Evolutionary conservation across 2,329 filamentous ascomycete species (phyloP).

Genomic region (Fusarium robinianum): DNA sequence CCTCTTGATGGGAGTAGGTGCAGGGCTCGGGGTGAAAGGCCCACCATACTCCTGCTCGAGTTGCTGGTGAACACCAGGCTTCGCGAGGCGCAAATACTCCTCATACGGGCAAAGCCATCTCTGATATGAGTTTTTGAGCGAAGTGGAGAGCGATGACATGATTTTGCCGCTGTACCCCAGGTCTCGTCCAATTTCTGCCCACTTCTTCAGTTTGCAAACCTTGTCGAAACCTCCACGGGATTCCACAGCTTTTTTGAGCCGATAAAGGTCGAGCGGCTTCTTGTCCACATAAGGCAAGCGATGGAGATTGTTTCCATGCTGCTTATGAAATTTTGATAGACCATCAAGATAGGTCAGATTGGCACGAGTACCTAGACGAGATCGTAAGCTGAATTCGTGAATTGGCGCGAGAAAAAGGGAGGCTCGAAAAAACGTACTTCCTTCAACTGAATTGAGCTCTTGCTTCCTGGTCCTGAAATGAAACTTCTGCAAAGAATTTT

Average conservation of each 20-base stretch:
- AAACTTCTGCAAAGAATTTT: constrained; percentile 70
- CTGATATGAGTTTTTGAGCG: constrained; percentile 96
- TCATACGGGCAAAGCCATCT: constrained; percentile 97
- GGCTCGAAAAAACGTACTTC: constrained; percentile 68
- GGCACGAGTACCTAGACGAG: constrained; percentile 81
- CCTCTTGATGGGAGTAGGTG: constrained; percentile 71
- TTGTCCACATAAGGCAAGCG: constrained; percentile 97
- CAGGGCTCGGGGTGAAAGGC: constrained; percentile 77
- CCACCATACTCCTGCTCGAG: constrained; percentile 92
- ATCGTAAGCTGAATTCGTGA: constrained; percentile 40
- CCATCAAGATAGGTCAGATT: constrained; percentile 97
- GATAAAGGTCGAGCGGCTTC: constrained; percentile 92
- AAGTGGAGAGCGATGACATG: constrained; percentile 97
- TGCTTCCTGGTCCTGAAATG: constrained; percentile 96
- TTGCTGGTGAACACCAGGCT: constrained; percentile 95
- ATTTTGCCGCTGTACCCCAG: constrained; percentile 98
- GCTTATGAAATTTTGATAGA: constrained; percentile 93
- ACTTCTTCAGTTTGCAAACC: constrained; percentile 97
- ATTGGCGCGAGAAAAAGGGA: constrained; percentile 3
- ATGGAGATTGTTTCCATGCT: constrained; percentile 91
- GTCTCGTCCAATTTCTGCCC: constrained; percentile 97
- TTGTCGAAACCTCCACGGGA: constrained; percentile 92
- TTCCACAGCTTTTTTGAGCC: constrained; percentile 95
- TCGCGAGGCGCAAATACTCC: constrained; percentile 87
- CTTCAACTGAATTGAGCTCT: constrained; percentile 97